Evolutionary conservation across 2,329 filamentous ascomycete species (phyloP), one percentile per base, ranked within the genome.

Genomic region (Chaetomium olivaceum): DNA sequence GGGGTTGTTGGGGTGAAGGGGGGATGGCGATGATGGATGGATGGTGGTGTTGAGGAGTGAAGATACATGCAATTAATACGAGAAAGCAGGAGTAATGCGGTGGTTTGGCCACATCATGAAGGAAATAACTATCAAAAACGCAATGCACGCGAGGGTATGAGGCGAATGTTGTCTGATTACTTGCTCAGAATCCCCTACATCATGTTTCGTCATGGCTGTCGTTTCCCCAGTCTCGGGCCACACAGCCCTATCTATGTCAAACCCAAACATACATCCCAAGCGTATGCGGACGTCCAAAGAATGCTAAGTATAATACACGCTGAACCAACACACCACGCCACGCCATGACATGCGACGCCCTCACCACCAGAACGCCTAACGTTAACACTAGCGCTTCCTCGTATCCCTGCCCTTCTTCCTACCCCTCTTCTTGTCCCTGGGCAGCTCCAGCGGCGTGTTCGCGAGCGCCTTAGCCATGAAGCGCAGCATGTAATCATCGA

Each of bases 401-500:
- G 79, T 85, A 67, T 87, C 85, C 69, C 84, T 86, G 60, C 85
- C 85, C 72, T 80, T 82, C 75, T 81, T 87, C 76, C 85, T 88
- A 43, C 81, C 81, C 76, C 83, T 87, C 75, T 86, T 88, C 76
- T 85, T 87, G 71, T 89, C 87, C 77, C 83, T 87, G 5, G 87
- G 87, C 33, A 89, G 74, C 69, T 89, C 87, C 63, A 89, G 76
- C 59, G 85, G 81, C 27, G 85, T 86, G 57, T 84, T 81, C 71
- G 85, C 83, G 25, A 89, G 79, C 74, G 83, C 81, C 69, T 79
- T 87, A 55, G 84, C 83, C 87, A 93, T 91, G 63, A 86, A 85
- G 43, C 80, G 79, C 59, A 95, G 79, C 83, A 95, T 89, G 74
- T 90, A 92, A 60, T 92, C 88, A 74, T 94, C 91, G 64, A 93